Percentiles rank a stretch among this genome's conserved stretches.
These are phyloP conservation scores for Candida coquimbonensis DNA, from an alignment of 805 yeast genomes.

Conservation along the genomic window DNA sequence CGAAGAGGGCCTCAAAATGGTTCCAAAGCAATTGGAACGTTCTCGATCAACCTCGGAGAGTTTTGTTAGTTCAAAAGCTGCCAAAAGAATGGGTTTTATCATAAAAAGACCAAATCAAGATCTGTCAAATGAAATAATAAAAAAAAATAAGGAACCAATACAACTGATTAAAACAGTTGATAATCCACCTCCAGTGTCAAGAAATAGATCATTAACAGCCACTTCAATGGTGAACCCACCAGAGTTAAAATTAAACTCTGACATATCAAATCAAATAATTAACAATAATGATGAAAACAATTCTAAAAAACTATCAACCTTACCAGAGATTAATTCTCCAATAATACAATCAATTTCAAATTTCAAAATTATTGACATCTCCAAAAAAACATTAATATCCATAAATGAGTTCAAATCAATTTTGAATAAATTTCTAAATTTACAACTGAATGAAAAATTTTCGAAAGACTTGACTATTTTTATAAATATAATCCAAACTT, in stretches of 20 bases:
- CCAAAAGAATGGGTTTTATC: conserved; percentile 71
- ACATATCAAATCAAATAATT: neutral
- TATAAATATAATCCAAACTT: conserved; percentile 45
- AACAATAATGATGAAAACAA: neutral
- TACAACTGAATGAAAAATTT: conserved; percentile 48
- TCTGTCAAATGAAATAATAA: conserved; percentile 14
- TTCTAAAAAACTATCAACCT: conserved; percentile 51
- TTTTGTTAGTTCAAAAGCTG: conserved; percentile 51
- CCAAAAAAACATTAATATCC: conserved; percentile 56
- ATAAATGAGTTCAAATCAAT: conserved; percentile 60
- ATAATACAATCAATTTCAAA: neutral
- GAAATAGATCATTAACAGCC: conserved; percentile 20
- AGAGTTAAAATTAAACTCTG: conserved; percentile 39
- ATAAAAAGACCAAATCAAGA: conserved; percentile 33
- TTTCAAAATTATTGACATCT: conserved; percentile 32
- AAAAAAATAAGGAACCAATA: conserved; percentile 21
- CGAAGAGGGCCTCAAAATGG: neutral
- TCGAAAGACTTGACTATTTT: conserved; percentile 43
- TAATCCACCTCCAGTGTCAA: conserved; percentile 3
- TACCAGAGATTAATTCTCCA: conserved; percentile 40
- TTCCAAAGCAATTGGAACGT: conserved; percentile 16
- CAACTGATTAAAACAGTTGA: conserved; percentile 2
- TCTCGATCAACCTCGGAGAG: conserved; percentile 35
- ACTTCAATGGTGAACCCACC: conserved; percentile 25
- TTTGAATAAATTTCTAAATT: conserved; percentile 48